A percentile compares a stretch with the other conserved stretches of the same genome.
Evolutionary conservation across 208 protist species (phyloP).

Genomic region (Trypanosoma platydactyli): DNA sequence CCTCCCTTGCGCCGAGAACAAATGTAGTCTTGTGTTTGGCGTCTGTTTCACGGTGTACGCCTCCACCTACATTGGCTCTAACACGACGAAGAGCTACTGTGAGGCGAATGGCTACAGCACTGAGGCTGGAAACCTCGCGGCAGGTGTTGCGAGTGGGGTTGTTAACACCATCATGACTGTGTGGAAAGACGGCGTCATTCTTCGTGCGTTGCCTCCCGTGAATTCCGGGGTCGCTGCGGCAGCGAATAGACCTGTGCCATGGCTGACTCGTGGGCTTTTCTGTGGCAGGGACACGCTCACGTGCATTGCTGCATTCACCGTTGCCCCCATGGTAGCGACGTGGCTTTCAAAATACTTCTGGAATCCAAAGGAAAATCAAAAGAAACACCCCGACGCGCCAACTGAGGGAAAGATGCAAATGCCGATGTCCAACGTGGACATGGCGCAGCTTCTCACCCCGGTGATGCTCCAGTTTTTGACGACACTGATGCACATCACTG

Average conservation of each 20-base stretch:
- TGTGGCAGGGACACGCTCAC: constrained; percentile 77
- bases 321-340: constrained; percentile 71
- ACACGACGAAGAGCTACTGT: constrained; percentile 80
- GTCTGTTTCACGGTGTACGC: constrained; percentile 70
- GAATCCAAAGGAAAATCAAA: constrained; percentile 50
- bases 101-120: constrained; percentile 55
- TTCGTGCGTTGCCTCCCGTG: constrained; percentile 60
- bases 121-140: constrained; percentile 55
- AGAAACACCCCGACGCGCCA: constrained; percentile 29
- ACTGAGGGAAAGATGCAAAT: constrained; percentile 57
- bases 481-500: constrained; percentile 82
- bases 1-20: constrained; percentile 81
- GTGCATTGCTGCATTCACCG: constrained; percentile 76
- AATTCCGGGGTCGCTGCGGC: constrained; percentile 36
- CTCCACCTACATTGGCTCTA: constrained; percentile 77
- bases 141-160: constrained; percentile 64
- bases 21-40: constrained; percentile 70
- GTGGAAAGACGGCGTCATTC: constrained; percentile 85
- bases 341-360: constrained; percentile 67
- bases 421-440: constrained; percentile 60
- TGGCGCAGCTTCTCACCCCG: constrained; percentile 73
- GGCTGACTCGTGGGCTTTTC: constrained; percentile 76
- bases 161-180: constrained; percentile 78
- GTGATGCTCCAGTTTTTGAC: constrained; percentile 78
- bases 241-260: constrained; percentile 68